phyloP scores from a whole-genome alignment of 106 monocot genomes.

The Vanilla planifolia region DNA sequence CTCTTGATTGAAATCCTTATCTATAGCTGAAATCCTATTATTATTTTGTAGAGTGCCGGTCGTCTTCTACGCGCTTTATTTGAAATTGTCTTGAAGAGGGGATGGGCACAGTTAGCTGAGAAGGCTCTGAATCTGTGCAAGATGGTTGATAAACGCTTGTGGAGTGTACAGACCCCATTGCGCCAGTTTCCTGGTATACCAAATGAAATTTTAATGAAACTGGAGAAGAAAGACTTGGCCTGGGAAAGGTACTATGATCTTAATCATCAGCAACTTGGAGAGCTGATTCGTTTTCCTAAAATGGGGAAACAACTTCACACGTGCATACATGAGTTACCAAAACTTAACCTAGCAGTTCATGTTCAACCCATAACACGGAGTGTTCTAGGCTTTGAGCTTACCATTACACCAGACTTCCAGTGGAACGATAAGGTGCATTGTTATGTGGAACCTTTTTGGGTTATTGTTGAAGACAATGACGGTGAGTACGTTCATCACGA shows the following conservation, averaged over 20 bases:
- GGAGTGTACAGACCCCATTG: conserved; percentile 91
- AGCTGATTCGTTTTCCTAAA: conserved; percentile 83
- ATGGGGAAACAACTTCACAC: conserved; percentile 45
- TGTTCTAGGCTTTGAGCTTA: conserved; percentile 83
- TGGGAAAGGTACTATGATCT: conserved; percentile 98
- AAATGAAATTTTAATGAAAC: conserved; percentile 91
- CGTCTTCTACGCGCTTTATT: conserved; percentile 91
- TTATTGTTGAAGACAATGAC: conserved; percentile 98
- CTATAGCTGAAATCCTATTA: too few species aligned
- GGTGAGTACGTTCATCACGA: conserved; percentile 94
- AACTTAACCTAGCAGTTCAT: conserved; percentile 85
- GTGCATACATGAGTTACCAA: conserved; percentile 83
- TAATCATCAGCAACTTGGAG: conserved; percentile 32
- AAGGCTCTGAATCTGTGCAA: conserved; percentile 93
- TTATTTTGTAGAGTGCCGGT: conserved; percentile 73
- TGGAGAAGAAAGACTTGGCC: conserved; percentile 92
- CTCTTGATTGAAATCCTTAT: too few species aligned
- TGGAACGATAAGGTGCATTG: conserved; percentile 97
- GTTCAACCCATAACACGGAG: conserved; percentile 96
- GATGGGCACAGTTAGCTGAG: conserved; percentile 94
- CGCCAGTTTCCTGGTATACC: conserved; percentile 91
- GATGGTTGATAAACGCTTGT: conserved; percentile 98
- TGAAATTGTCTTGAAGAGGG: conserved; percentile 92
- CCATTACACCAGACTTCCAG: conserved; percentile 91
- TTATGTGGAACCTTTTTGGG: conserved; percentile 98